phyloP scores from a whole-genome alignment of 2,329 filamentous ascomycete species.

The Xylariaceae sp. region DNA sequence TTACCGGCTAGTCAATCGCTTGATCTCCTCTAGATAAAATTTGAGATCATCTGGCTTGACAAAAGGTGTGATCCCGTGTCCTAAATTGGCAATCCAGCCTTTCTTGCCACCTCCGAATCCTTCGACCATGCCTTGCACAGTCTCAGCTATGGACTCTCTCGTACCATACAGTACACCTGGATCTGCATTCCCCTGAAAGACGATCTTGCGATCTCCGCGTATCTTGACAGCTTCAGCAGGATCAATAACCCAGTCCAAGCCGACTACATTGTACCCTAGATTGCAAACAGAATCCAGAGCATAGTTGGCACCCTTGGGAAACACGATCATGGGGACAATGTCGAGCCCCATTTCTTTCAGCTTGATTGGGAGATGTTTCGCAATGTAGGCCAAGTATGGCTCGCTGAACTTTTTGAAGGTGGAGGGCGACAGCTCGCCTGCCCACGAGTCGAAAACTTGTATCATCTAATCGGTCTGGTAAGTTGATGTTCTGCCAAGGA shows the following conservation, averaged over 20 bases:
- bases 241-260: conserved; percentile 92
- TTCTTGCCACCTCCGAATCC: conserved; percentile 75
- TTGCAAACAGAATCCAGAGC: conserved; percentile 83
- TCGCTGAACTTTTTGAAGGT: conserved; percentile 82
- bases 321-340: conserved; percentile 91
- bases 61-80: conserved; percentile 92
- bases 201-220: conserved; percentile 68
- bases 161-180: conserved; percentile 89
- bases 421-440: conserved; percentile 81
- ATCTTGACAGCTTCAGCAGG: conserved; percentile 78
- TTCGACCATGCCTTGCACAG: conserved; percentile 79
- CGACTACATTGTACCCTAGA: conserved; percentile 88
- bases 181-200: conserved; percentile 93
- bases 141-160: conserved; percentile 72
- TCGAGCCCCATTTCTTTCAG: conserved; percentile 72
- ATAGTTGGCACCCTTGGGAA: conserved; percentile 97
- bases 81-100: conserved; percentile 95
- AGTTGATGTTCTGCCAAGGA: not conserved
- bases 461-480: conserved; percentile 54
- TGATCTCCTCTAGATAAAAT: conserved; percentile 92
- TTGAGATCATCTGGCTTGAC: conserved; percentile 91
- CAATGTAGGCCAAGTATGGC: conserved; percentile 82
- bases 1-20: conserved; percentile 56
- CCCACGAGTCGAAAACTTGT: conserved; percentile 98
- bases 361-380: conserved; percentile 70